Percentiles rank a stretch among this genome's conserved stretches.
Evolutionary conservation across 1,139 yeast species (phyloP).

Genomic region (Meyerozyma elateridarum): DNA sequence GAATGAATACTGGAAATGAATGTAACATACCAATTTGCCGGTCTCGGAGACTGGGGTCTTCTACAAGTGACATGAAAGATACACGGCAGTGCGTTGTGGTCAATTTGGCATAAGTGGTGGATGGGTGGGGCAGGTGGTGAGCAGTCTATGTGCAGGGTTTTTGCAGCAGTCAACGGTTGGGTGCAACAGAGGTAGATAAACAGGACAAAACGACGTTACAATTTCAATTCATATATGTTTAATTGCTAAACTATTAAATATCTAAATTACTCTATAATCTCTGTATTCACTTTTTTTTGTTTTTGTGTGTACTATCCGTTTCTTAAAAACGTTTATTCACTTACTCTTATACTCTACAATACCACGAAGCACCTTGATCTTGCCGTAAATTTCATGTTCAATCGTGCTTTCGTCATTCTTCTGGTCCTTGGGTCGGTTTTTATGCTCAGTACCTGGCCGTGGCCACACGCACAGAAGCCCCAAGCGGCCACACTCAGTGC

Average conservation of each 20-base stretch:
- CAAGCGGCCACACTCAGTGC: constrained; percentile 39
- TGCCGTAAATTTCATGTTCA: constrained; percentile 52
- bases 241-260: too few relatives aligned
- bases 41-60: constrained; percentile 25
- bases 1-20: constrained; percentile 5
- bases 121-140: too few relatives aligned
- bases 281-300: too few relatives aligned
- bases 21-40: constrained; percentile 27
- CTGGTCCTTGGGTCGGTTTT: constrained; percentile 45
- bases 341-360: constrained; percentile 44
- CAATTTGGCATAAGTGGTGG: too few relatives aligned
- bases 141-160: too few relatives aligned
- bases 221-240: too few relatives aligned
- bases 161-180: too few relatives aligned
- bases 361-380: constrained; percentile 57
- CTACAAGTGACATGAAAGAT: constrained; percentile 8
- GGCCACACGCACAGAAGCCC: constrained; percentile 49
- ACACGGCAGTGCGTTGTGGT: constrained; percentile 1
- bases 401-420: constrained; percentile 44
- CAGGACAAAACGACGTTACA: too few relatives aligned
- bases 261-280: too few relatives aligned
- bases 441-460: constrained; percentile 44
- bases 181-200: too few relatives aligned
- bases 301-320: not conserved
- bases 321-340: constrained; percentile 3